phyloP scores from a whole-genome alignment of 257 asterid species.

The Dorcoceras hygrometricum region DNA sequence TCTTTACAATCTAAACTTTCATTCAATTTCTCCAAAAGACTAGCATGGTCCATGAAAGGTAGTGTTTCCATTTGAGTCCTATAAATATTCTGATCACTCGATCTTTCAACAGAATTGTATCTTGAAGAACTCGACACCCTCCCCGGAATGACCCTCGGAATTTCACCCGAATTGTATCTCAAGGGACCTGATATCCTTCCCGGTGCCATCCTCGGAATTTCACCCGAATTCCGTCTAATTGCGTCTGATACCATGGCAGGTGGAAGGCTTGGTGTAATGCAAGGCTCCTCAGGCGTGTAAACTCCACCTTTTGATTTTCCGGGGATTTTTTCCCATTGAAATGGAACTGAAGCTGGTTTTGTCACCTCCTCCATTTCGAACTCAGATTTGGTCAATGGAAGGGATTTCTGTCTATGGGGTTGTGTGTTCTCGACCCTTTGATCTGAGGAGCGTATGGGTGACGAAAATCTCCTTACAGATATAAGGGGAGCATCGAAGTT shows the following conservation, averaged over 20 bases:
- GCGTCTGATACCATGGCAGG: slow-evolving; percentile 20
- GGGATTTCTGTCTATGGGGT: slow-evolving; percentile 48
- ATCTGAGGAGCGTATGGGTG: slow-evolving; percentile 44
- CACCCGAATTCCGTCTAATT: slow-evolving; percentile 35
- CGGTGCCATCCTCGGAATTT: background rate
- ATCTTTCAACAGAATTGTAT: slow-evolving; percentile 54
- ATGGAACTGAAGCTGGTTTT: slow-evolving; percentile 81
- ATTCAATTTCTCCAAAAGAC: slow-evolving; percentile 60
- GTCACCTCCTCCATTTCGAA: slow-evolving; percentile 51
- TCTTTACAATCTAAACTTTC: slow-evolving; percentile 57
- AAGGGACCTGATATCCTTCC: background rate
- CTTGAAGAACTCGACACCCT: slow-evolving; percentile 31
- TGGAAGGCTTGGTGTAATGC: slow-evolving; percentile 16
- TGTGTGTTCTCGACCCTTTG: slow-evolving; percentile 29
- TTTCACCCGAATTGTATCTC: slow-evolving; percentile 28
- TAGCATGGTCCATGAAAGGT: slow-evolving; percentile 64
- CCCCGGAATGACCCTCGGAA: slow-evolving; percentile 41
- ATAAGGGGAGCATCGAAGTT: slow-evolving; percentile 78
- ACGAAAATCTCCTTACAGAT: slow-evolving; percentile 61
- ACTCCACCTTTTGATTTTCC: slow-evolving; percentile 61
- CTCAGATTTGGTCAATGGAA: slow-evolving; percentile 35
- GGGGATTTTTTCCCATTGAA: slow-evolving; percentile 80
- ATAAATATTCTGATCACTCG: slow-evolving; percentile 37
- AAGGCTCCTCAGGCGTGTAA: slow-evolving; percentile 43
- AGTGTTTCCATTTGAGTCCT: slow-evolving; percentile 43